Conservation (phyloP, 2,329 filamentous ascomycete species). For the Fusarium setosum region DNA sequence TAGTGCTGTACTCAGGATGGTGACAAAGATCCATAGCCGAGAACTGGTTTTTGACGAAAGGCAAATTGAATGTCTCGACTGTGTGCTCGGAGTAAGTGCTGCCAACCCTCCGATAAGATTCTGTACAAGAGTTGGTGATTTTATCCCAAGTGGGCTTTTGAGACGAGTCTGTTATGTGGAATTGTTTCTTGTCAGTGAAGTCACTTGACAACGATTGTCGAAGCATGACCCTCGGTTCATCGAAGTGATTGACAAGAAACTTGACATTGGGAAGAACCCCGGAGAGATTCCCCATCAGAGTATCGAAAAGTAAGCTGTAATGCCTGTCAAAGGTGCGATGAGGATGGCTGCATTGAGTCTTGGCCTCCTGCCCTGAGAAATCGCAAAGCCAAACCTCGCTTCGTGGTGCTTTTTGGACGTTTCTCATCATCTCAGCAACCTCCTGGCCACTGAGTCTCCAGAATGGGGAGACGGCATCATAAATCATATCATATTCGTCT, state of each 20-base stretch:
- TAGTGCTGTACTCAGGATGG: constrained; percentile 54
- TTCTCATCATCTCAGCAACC: constrained; percentile 43
- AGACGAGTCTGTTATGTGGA: constrained; percentile 44
- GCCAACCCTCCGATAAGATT: background rate
- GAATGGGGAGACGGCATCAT: constrained; percentile 54
- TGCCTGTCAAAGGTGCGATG: constrained; percentile 49
- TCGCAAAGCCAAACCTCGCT: constrained; percentile 54
- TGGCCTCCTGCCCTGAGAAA: constrained; percentile 38
- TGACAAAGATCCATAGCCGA: constrained; percentile 53
- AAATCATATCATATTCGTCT: constrained; percentile 61
- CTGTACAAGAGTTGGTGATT: constrained; percentile 46
- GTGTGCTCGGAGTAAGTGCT: background rate
- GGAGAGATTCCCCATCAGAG: constrained; percentile 38
- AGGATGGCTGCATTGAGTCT: constrained; percentile 49
- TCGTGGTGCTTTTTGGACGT: constrained; percentile 33
- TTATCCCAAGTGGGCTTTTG: constrained; percentile 44
- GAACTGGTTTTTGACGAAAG: constrained; percentile 49
- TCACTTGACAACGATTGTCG: constrained; percentile 1
- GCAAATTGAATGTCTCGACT: constrained; percentile 42
- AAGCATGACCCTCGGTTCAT: constrained; percentile 58
- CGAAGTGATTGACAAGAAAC: constrained; percentile 60
- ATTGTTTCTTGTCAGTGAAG: background rate
- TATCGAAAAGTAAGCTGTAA: constrained; percentile 46
- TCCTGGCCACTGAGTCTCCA: constrained; percentile 51
- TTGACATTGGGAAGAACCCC: constrained; percentile 50